A percentile compares a stretch with the other conserved stretches of the same genome.
These are phyloP conservation scores for Zygosaccharomyces bailii DNA, from an alignment of 805 yeast genomes.

Conservation along the genomic window DNA sequence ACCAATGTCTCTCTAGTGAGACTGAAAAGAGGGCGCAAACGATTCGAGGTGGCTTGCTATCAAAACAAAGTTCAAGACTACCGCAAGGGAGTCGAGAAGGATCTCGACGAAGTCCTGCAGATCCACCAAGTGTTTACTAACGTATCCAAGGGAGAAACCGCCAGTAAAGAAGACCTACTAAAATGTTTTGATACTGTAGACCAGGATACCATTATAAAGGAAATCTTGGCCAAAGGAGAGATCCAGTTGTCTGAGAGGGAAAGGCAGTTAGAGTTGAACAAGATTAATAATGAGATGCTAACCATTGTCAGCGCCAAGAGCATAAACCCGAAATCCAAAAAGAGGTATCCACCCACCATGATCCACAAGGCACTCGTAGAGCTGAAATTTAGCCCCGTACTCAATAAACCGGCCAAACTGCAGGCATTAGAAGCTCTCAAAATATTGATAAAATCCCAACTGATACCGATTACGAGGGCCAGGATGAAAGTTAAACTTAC, in stretches of 20 bases:
- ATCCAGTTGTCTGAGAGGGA: slow-evolving; percentile 93
- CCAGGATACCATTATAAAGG: slow-evolving; percentile 68
- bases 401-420: slow-evolving; percentile 71
- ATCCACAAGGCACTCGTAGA: slow-evolving; percentile 80
- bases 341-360: slow-evolving; percentile 93
- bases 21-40: slow-evolving; percentile 83
- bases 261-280: slow-evolving; percentile 67
- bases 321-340: slow-evolving; percentile 82
- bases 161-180: slow-evolving; percentile 77
- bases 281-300: slow-evolving; percentile 76
- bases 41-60: slow-evolving; percentile 95
- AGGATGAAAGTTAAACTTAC: slow-evolving; percentile 81
- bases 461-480: slow-evolving; percentile 91
- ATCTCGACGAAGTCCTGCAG: slow-evolving; percentile 91
- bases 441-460: slow-evolving; percentile 67
- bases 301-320: slow-evolving; percentile 85
- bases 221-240: slow-evolving; percentile 87
- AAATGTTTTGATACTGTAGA: slow-evolving; percentile 74
- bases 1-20: slow-evolving; percentile 93
- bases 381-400: slow-evolving; percentile 71
- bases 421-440: slow-evolving; percentile 93
- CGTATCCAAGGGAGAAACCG: slow-evolving; percentile 92
- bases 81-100: slow-evolving; percentile 68
- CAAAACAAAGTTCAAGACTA: slow-evolving; percentile 97
- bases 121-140: slow-evolving; percentile 91